Evolutionary conservation across 495 filamentous ascomycete genomes (phyloP).

Genomic region (Neurospora terricola): DNA sequence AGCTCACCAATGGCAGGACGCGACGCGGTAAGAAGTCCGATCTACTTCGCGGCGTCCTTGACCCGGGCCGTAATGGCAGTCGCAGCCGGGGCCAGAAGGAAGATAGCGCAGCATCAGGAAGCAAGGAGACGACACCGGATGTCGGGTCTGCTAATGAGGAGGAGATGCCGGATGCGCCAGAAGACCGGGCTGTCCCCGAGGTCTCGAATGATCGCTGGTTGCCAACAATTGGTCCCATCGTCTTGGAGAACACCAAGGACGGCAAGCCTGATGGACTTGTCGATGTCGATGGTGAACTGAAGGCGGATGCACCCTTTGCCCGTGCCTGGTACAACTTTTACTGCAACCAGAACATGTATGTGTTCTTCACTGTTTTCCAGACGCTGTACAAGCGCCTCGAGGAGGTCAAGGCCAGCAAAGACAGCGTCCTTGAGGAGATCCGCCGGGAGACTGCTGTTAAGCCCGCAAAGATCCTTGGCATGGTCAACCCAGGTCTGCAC

Average conservation of each 20-base stretch:
- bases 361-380: slow-evolving; percentile 88
- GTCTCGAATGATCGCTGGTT: slow-evolving; percentile 48
- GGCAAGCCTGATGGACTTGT: slow-evolving; percentile 29
- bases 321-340: slow-evolving; percentile 78
- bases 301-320: slow-evolving; percentile 69
- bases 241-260: slow-evolving; percentile 27
- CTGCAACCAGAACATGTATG: slow-evolving; percentile 78
- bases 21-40: slow-evolving; percentile 65
- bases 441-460: slow-evolving; percentile 57
- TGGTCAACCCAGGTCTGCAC: slow-evolving; percentile 45
- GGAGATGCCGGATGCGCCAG: slow-evolving; percentile 44
- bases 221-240: slow-evolving; percentile 34
- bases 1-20: slow-evolving; percentile 49
- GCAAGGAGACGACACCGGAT: slow-evolving; percentile 80
- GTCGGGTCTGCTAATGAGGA: slow-evolving; percentile 61
- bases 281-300: slow-evolving; percentile 50
- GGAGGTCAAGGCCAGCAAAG: slow-evolving; percentile 68
- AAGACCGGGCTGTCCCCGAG: slow-evolving; percentile 36
- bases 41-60: slow-evolving; percentile 77
- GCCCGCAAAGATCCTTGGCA: slow-evolving; percentile 67
- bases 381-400: slow-evolving; percentile 74
- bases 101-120: slow-evolving; percentile 59
- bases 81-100: slow-evolving; percentile 56
- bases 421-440: slow-evolving; percentile 61
- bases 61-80: slow-evolving; percentile 60